Evolutionary conservation across 768 basidiomycete species (phyloP).

Genomic region (Tephrocybe sp.): DNA sequence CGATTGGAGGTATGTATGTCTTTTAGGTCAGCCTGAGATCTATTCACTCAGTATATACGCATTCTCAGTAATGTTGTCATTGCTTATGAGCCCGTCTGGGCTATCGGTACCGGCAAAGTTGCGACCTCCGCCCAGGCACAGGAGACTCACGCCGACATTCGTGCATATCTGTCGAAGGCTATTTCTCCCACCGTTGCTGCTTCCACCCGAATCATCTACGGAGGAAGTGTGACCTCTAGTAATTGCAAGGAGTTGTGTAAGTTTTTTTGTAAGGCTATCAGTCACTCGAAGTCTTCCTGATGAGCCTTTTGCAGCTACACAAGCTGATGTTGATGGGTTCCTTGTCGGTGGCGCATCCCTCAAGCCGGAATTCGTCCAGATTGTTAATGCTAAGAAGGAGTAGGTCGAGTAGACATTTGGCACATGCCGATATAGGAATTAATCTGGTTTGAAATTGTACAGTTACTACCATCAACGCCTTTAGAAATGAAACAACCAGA

Average conservation of each 20-base stretch:
- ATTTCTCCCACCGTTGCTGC: constrained; percentile 73
- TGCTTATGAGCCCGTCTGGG: constrained; percentile 98
- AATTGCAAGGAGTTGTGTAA: constrained; percentile 88
- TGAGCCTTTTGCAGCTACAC: constrained; percentile 47
- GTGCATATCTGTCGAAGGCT: constrained; percentile 63
- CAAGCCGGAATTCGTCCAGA: constrained; percentile 95
- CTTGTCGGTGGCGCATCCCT: constrained; percentile 97
- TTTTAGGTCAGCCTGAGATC: neutral
- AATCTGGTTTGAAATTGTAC: neutral
- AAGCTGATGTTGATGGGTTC: constrained; percentile 94
- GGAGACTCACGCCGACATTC: constrained; percentile 84
- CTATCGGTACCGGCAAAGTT: constrained; percentile 97
- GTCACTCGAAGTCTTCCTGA: neutral
- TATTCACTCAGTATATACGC: neutral
- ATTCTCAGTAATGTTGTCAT: constrained; percentile 78
- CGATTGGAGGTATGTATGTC: constrained; percentile 81
- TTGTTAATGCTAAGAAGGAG: constrained; percentile 65
- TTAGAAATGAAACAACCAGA: neutral
- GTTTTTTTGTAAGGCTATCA: constrained; percentile 25
- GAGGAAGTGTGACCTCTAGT: constrained; percentile 88
- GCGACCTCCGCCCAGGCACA: constrained; percentile 93
- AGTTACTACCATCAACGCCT: neutral
- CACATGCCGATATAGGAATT: neutral
- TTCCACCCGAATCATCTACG: constrained; percentile 87
- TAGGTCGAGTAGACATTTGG: neutral